Conservation (phyloP, 2,329 filamentous ascomycete genomes). For the Cordyceps militaris region DNA sequence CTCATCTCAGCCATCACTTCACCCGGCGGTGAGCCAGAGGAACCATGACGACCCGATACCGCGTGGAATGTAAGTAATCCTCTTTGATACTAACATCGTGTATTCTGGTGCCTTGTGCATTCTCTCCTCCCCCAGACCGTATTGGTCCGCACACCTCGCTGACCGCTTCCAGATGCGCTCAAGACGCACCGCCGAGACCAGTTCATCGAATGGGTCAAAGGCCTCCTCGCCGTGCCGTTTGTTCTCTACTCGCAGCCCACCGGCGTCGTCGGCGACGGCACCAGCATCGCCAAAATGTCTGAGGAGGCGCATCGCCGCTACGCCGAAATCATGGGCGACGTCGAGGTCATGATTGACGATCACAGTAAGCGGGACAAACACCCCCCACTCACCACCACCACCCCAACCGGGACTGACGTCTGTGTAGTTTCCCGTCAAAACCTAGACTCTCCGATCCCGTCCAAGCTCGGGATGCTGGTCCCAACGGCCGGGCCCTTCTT, state of each 20-base stretch:
- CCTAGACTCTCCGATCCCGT: conserved; percentile 58
- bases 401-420: background rate
- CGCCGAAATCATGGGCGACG: conserved; percentile 89
- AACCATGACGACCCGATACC: conserved; percentile 56
- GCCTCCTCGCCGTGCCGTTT: conserved; percentile 87
- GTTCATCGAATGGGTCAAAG: conserved; percentile 95
- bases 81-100: background rate
- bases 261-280: conserved; percentile 67
- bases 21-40: background rate
- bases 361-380: conserved; percentile 54
- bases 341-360: conserved; percentile 85
- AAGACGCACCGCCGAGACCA: conserved; percentile 89
- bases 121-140: background rate
- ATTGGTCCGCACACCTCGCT: background rate
- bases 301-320: conserved; percentile 80
- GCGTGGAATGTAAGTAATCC: conserved; percentile 61
- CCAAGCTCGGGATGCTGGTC: conserved; percentile 87
- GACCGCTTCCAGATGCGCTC: conserved; percentile 44
- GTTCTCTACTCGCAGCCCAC: conserved; percentile 94
- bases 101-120: background rate
- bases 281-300: conserved; percentile 63
- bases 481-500: conserved; percentile 92
- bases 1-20: background rate
- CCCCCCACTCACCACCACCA: background rate
- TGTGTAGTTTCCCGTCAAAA: conserved; percentile 62